Percentiles rank a stretch among this genome's conserved stretches.
phyloP scores from a whole-genome alignment of 306 rosid species.

The Astragalus glycyphyllos region DNA sequence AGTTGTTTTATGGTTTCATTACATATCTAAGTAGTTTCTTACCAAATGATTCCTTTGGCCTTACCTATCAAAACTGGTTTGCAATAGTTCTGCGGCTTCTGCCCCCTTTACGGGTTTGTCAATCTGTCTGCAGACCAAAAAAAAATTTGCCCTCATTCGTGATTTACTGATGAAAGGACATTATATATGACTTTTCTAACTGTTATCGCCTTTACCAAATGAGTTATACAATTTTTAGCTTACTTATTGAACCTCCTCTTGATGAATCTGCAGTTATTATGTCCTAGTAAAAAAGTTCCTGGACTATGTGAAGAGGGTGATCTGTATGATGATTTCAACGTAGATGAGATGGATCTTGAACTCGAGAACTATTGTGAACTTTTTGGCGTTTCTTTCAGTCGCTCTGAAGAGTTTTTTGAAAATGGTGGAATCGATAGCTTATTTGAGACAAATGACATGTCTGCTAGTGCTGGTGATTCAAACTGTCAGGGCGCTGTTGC shows the following conservation, averaged over 20 bases:
- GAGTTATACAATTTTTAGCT: slow-evolving; percentile 30
- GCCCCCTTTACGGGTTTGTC: no score
- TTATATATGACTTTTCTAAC: slow-evolving; percentile 17
- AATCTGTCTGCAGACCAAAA: no score
- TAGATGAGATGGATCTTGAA: slow-evolving; percentile 86
- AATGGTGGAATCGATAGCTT: slow-evolving; percentile 95
- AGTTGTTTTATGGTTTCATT: slow-evolving; percentile 8
- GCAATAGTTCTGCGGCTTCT: no score
- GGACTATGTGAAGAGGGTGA: slow-evolving; percentile 56
- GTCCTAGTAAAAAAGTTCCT: slow-evolving; percentile 57
- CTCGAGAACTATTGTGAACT: slow-evolving; percentile 92
- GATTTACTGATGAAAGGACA: no score
- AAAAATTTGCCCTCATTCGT: no score
- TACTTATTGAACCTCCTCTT: slow-evolving; percentile 38
- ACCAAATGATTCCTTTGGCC: slow-evolving; percentile 5
- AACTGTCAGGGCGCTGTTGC: slow-evolving; percentile 66
- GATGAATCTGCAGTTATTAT: slow-evolving; percentile 63
- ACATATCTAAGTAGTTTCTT: slow-evolving; percentile 19
- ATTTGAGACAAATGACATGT: slow-evolving; percentile 65
- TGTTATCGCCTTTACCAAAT: slow-evolving; percentile 23
- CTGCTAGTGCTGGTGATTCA: slow-evolving; percentile 72
- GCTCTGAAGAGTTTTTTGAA: slow-evolving; percentile 86
- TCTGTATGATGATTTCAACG: slow-evolving; percentile 70
- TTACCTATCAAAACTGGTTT: neutral
- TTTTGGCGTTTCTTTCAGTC: slow-evolving; percentile 78